A percentile compares a stretch with the other conserved stretches of the same genome.
Evolutionary conservation across 164 flowering plant species (phyloP).

Genomic region (Amborella trichopoda): DNA sequence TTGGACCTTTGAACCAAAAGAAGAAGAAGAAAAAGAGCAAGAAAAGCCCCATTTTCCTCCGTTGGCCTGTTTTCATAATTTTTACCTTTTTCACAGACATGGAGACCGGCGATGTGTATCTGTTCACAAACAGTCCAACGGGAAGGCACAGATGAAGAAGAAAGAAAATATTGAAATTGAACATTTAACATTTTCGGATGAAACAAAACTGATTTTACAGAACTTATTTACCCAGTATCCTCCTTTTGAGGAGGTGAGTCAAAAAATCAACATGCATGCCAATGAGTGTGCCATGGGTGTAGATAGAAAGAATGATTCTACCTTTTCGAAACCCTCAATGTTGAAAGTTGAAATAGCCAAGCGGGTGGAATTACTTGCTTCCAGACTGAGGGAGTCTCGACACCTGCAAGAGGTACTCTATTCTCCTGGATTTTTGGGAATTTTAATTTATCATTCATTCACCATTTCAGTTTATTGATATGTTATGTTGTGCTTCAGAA

Average conservation of each 20-base stretch:
- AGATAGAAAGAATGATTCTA: conserved; percentile 20
- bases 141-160: conserved; percentile 13
- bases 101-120: conserved; percentile 52
- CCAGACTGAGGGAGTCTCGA: conserved; percentile 23
- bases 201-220: conserved; percentile 34
- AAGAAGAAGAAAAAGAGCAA: background rate
- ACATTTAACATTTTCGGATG: conserved; percentile 48
- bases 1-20: too few species aligned
- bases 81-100: conserved; percentile 24
- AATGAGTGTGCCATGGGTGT: conserved; percentile 8
- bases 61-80: background rate
- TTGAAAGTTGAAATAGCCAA: conserved; percentile 35
- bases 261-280: conserved; percentile 13
- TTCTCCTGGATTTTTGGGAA: background rate
- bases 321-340: conserved; percentile 43
- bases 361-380: conserved; percentile 36
- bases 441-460: background rate
- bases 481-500: background rate
- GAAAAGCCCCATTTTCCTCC: background rate
- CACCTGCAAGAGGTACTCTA: conserved; percentile 37
- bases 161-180: conserved; percentile 18
- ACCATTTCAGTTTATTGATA: background rate
- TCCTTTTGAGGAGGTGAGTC: conserved; percentile 45
- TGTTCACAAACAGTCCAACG: conserved; percentile 30
- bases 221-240: conserved; percentile 63